phyloP scores from a whole-genome alignment of 495 filamentous ascomycete genomes.

The Usnea hakonensis region DNA sequence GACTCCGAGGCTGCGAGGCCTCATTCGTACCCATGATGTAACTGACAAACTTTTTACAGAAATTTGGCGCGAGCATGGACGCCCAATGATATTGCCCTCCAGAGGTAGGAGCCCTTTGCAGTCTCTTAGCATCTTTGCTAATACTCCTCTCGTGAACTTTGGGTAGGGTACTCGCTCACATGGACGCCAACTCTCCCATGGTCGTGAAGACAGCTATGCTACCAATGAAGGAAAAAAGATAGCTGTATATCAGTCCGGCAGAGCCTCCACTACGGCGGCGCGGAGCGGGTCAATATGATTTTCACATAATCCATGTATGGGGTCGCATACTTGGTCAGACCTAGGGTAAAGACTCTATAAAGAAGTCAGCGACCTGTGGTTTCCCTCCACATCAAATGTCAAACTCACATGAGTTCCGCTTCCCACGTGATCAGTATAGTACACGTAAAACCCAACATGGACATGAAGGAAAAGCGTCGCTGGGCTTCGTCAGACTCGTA shows the following conservation, averaged over 20 bases:
- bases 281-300: conserved; percentile 5
- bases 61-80: too few species aligned
- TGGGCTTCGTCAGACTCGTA: conserved; percentile 14
- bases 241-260: conserved; percentile 35
- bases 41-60: too few species aligned
- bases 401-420: conserved; percentile 13
- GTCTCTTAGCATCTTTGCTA: not conserved
- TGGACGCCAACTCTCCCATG: conserved; percentile 34
- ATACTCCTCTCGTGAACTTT: not conserved
- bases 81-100: too few species aligned
- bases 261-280: conserved; percentile 28
- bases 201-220: conserved; percentile 31
- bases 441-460: conserved; percentile 44
- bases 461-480: conserved; percentile 45
- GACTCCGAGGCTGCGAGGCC: too few species aligned
- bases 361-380: not conserved
- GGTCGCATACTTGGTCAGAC: not conserved
- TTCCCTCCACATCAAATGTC: not conserved
- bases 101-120: not conserved
- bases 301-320: not conserved
- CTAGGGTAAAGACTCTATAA: not conserved
- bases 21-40: too few species aligned
- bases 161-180: conserved; percentile 16
- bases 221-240: conserved; percentile 33
- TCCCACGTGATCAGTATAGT: conserved; percentile 48